A percentile compares a stretch with the other conserved stretches of the same genome.
These are phyloP conservation scores for Choanephora cucurbitarum DNA, from an alignment of 371 early-diverging fungal genomes.

Conservation along the genomic window DNA sequence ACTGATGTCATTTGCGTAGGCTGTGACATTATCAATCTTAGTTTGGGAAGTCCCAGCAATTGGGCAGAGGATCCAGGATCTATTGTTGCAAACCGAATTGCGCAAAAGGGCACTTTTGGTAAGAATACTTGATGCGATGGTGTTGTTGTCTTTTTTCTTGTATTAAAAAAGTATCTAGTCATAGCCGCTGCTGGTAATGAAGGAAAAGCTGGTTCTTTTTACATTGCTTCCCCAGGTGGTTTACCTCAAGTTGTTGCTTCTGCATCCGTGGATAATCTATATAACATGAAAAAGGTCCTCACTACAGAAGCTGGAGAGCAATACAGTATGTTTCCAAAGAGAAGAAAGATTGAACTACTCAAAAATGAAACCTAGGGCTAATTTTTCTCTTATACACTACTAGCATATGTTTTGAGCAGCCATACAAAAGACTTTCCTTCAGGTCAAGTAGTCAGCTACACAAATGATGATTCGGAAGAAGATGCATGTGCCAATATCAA, in stretches of 20 bases:
- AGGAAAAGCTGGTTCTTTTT: constrained; percentile 57
- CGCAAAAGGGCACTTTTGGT: constrained; percentile 36
- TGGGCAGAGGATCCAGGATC: constrained; percentile 62
- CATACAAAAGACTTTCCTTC: constrained; percentile 24
- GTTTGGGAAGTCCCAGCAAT: constrained; percentile 66
- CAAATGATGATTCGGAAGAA: constrained; percentile 5
- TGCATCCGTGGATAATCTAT: constrained; percentile 63
- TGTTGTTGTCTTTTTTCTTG: not conserved
- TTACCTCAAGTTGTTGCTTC: constrained; percentile 54
- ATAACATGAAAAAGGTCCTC: constrained; percentile 25
- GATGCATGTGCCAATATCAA: constrained; percentile 31
- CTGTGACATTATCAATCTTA: constrained; percentile 70
- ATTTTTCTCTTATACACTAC: not conserved
- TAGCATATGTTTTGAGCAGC: constrained; percentile 35
- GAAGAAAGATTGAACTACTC: too few relatives aligned
- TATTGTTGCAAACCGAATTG: constrained; percentile 52
- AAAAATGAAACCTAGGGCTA: not conserved
- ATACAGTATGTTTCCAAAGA: constrained; percentile 21
- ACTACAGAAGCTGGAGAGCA: constrained; percentile 11
- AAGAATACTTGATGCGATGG: not conserved
- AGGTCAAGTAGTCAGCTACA: constrained; percentile 34
- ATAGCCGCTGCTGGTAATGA: constrained; percentile 70
- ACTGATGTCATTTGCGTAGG: constrained; percentile 19
- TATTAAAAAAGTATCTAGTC: constrained; percentile 29
- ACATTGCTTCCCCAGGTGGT: constrained; percentile 56